Evolutionary conservation across 495 filamentous ascomycete genomes (phyloP).

Genomic region (Penicillium maclennaniae): DNA sequence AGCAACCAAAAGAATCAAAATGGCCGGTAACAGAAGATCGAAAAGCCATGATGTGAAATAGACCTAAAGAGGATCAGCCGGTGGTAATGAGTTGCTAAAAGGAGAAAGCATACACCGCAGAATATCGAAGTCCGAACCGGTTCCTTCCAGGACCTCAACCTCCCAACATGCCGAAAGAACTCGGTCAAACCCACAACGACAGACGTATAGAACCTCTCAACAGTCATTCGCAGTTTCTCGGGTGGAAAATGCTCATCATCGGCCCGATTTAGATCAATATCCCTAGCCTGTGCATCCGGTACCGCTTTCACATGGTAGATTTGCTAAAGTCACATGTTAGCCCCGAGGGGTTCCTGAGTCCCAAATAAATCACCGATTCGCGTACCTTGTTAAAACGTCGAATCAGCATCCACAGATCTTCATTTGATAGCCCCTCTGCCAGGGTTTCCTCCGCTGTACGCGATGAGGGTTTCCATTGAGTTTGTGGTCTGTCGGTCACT

Average conservation of each 20-base stretch:
- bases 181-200: conserved; percentile 65
- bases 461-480: conserved; percentile 24
- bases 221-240: conserved; percentile 73
- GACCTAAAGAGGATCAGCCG: conserved; percentile 34
- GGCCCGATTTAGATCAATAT: conserved; percentile 76
- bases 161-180: conserved; percentile 67
- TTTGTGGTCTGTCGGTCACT: conserved; percentile 2
- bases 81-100: background rate
- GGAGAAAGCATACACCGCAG: conserved; percentile 45
- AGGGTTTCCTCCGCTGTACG: conserved; percentile 19
- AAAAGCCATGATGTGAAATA: conserved; percentile 75
- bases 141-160: conserved; percentile 80
- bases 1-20: conserved; percentile 54
- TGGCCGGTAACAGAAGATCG: conserved; percentile 65
- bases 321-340: conserved; percentile 54
- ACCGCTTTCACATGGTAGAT: conserved; percentile 81
- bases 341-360: background rate
- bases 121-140: conserved; percentile 63
- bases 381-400: conserved; percentile 81
- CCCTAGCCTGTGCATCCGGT: conserved; percentile 46
- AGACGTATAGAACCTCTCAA: conserved; percentile 86
- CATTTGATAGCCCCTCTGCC: conserved; percentile 61
- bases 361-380: background rate
- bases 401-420: conserved; percentile 77
- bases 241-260: conserved; percentile 83